Conservation (phyloP, 441 rosid species). For the Adansonia grandidieri region DNA sequence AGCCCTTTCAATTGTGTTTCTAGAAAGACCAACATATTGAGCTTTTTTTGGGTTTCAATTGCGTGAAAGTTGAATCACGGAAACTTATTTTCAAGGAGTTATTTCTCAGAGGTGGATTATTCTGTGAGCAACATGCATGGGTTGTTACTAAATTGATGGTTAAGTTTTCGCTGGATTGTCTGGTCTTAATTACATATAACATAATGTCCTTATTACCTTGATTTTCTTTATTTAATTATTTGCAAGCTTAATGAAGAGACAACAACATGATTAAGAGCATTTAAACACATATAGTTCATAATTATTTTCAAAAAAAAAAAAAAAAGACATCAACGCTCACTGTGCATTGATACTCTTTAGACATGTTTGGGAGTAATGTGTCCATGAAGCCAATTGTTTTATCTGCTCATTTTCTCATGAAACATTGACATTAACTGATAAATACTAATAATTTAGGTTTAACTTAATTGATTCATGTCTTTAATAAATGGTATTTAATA, state of each 20-base stretch:
- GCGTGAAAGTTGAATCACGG: no score
- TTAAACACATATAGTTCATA: background rate
- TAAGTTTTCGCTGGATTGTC: no score
- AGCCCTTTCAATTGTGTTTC: background rate
- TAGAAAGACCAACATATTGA: no score
- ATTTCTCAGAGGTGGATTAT: no score
- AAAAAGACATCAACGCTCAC: background rate
- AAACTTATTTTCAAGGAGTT: no score
- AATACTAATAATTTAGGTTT: background rate
- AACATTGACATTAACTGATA: background rate
- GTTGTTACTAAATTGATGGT: background rate
- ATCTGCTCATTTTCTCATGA: background rate
- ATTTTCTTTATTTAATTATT: background rate
- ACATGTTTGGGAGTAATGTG: background rate
- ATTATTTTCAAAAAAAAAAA: background rate
- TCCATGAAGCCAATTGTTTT: background rate
- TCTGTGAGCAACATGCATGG: background rate
- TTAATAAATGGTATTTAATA: no score
- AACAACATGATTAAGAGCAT: no score
- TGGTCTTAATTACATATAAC: background rate
- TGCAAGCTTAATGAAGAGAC: background rate
- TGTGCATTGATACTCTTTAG: background rate
- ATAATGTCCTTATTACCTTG: background rate
- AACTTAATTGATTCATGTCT: no score
- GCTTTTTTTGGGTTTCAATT: no score